Conservation (phyloP, 305 asterid species). For the Ilex paraguariensis region DNA sequence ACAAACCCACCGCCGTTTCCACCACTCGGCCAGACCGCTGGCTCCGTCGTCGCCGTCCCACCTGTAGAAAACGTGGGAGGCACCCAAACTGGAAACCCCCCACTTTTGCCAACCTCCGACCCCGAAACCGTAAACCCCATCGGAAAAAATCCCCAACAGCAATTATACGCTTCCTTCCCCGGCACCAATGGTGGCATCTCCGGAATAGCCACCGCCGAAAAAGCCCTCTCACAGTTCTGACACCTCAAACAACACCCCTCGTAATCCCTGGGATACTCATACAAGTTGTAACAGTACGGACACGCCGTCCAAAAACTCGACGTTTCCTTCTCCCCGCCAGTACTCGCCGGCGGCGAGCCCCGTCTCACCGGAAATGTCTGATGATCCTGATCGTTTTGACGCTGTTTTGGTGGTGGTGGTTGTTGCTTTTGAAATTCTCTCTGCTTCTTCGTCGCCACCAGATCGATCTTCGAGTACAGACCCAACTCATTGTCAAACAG, state of each 20-base stretch:
- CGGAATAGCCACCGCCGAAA: background rate
- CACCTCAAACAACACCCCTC: background rate
- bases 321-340: background rate
- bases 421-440: no score
- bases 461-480: no score
- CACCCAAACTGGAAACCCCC: background rate
- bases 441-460: background rate
- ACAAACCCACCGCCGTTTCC: background rate
- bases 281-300: constrained; percentile 1
- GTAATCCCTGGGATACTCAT: constrained; percentile 1
- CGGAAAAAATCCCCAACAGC: constrained; percentile 1
- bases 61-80: background rate
- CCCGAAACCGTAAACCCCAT: background rate
- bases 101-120: background rate
- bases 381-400: no score
- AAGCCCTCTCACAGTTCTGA: constrained; percentile 2
- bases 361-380: no score
- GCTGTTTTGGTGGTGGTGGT: no score
- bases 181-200: background rate
- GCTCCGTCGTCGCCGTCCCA: background rate
- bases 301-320: constrained; percentile 1
- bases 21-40: background rate
- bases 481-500: background rate
- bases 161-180: background rate
- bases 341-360: no score